Conservation (phyloP, 164 flowering plant genomes). For the Tetracentron sinense region DNA sequence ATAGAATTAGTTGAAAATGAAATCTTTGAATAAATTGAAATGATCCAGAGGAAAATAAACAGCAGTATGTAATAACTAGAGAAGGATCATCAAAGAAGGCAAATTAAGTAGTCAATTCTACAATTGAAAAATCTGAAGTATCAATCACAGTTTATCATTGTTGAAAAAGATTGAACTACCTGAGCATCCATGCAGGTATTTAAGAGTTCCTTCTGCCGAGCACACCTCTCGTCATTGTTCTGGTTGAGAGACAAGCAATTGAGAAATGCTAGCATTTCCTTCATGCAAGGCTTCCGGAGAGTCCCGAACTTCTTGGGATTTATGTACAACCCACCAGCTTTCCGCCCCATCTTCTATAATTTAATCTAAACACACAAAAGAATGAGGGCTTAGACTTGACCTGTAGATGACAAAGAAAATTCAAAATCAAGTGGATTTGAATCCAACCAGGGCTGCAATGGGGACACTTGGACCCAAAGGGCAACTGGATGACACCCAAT, state of each 20-base stretch:
- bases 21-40: background rate
- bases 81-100: background rate
- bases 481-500: too few relatives aligned
- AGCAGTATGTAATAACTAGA: background rate
- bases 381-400: background rate
- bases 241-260: constrained; percentile 66
- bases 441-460: too few relatives aligned
- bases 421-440: background rate
- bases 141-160: too few relatives aligned
- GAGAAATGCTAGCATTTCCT: constrained; percentile 71
- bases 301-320: constrained; percentile 20
- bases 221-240: constrained; percentile 55
- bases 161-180: constrained; percentile 30
- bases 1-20: background rate
- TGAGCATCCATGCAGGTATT: constrained; percentile 68
- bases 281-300: constrained; percentile 45
- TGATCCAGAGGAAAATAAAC: background rate
- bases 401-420: background rate
- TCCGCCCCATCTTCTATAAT: constrained; percentile 51
- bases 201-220: constrained; percentile 51
- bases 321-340: constrained; percentile 38
- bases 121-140: background rate
- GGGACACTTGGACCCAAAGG: too few relatives aligned
- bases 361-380: constrained; percentile 7
- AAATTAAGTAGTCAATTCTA: background rate